Conservation (phyloP, 2,329 filamentous ascomycete species). For the Metarhizium anisopliae region DNA sequence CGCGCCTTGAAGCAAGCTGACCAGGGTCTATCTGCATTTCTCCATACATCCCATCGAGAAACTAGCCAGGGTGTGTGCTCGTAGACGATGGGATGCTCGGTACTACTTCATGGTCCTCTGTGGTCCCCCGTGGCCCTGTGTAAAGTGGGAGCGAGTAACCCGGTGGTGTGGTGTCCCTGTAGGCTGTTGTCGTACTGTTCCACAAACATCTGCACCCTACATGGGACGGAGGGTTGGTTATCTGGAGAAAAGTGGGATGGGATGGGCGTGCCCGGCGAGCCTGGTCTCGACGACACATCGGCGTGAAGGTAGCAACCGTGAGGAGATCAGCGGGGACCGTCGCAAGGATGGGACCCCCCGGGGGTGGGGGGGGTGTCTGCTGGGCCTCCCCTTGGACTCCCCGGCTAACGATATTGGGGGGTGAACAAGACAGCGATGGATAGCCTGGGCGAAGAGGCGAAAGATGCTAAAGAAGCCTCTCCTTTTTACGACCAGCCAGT, state of each 20-base stretch:
- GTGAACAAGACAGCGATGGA: not conserved
- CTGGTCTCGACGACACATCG: not conserved
- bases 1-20: slow-evolving; percentile 1
- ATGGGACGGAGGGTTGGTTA: slow-evolving; percentile 7
- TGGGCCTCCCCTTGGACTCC: not conserved
- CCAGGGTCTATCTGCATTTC: slow-evolving; percentile 6
- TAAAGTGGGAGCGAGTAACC: slow-evolving; percentile 2
- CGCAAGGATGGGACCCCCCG: not conserved
- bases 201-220: not conserved
- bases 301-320: not conserved
- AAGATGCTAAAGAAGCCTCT: not conserved
- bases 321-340: slow-evolving; percentile 2
- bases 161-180: slow-evolving; percentile 11
- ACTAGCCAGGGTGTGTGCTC: not conserved
- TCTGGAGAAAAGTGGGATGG: slow-evolving; percentile 8
- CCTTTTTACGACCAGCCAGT: not conserved
- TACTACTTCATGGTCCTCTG: not conserved
- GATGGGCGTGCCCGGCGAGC: not conserved
- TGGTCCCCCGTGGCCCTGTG: not conserved
- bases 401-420: not conserved
- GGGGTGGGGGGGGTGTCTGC: not conserved
- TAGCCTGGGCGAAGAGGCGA: not conserved
- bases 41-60: slow-evolving; percentile 4
- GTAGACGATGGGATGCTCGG: not conserved
- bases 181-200: slow-evolving; percentile 2